Evolutionary conservation across 208 protist genomes (phyloP).

Genomic region (Trypanosoma cruzi): DNA sequence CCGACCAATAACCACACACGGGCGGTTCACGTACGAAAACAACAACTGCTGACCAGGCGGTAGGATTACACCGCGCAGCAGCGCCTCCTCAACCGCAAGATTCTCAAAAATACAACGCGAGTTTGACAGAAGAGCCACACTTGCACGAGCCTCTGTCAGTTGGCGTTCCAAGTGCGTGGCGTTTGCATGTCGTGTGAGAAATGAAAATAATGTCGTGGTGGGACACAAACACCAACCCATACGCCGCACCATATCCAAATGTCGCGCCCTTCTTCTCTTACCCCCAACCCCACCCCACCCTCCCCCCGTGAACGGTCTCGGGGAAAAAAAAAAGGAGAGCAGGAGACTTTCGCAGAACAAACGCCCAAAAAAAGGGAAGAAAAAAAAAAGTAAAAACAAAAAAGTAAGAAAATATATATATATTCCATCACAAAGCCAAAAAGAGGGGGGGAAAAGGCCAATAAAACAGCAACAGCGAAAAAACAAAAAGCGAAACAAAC

Average conservation of each 20-base stretch:
- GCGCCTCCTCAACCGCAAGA: slow-evolving; percentile 69
- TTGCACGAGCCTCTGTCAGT: background rate
- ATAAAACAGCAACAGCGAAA: background rate
- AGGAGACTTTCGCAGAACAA: background rate
- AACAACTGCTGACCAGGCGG: slow-evolving; percentile 37
- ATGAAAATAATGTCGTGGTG: slow-evolving; percentile 5
- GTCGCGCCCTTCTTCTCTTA: background rate
- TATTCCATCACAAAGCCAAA: too few species aligned
- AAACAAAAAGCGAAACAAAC: slow-evolving; percentile 11
- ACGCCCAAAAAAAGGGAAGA: slow-evolving; percentile 3
- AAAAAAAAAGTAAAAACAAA: slow-evolving; percentile 4
- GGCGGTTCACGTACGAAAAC: slow-evolving; percentile 76
- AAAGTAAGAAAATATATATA: background rate
- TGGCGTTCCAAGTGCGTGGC: slow-evolving; percentile 2
- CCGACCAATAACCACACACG: slow-evolving; percentile 83
- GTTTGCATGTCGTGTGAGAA: slow-evolving; percentile 13
- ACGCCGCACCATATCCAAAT: slow-evolving; percentile 6
- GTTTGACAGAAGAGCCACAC: slow-evolving; percentile 43
- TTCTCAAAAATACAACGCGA: slow-evolving; percentile 71
- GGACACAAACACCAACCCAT: slow-evolving; percentile 8
- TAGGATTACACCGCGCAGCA: slow-evolving; percentile 61
- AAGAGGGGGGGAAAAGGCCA: background rate
- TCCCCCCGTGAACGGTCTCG: background rate
- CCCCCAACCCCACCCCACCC: background rate
- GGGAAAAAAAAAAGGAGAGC: slow-evolving; percentile 1